Conservation (phyloP, 2,329 filamentous ascomycete genomes). For the Xylariomycetidae sp. region DNA sequence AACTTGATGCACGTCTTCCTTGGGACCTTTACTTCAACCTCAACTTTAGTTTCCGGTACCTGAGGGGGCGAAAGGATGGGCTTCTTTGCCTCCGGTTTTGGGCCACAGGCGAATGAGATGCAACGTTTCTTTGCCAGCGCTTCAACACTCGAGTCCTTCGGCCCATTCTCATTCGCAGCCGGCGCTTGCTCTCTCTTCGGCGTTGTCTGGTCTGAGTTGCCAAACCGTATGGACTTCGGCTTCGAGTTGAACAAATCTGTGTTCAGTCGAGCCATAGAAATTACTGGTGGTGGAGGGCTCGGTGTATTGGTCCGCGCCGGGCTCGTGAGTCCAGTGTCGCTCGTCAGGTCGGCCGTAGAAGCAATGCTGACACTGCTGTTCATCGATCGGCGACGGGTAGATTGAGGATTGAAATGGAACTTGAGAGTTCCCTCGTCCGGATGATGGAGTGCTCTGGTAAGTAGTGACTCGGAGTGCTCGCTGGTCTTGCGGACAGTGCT, state of each 20-base stretch:
- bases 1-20: constrained; percentile 68
- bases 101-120: constrained; percentile 85
- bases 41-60: constrained; percentile 22
- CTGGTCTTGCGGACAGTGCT: constrained; percentile 40
- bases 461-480: constrained; percentile 67
- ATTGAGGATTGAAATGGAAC: constrained; percentile 29
- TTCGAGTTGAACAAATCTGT: constrained; percentile 21
- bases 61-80: constrained; percentile 34
- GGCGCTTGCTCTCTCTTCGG: constrained; percentile 11
- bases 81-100: constrained; percentile 47
- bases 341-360: constrained; percentile 89
- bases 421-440: constrained; percentile 50
- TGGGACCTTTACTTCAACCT: constrained; percentile 32
- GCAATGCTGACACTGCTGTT: constrained; percentile 75
- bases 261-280: constrained; percentile 39
- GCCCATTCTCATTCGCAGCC: constrained; percentile 15
- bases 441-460: constrained; percentile 75
- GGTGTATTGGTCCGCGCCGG: constrained; percentile 82
- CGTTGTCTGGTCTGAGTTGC: constrained; percentile 18
- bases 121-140: constrained; percentile 72
- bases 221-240: constrained; percentile 21
- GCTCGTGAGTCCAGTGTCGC: constrained; percentile 85
- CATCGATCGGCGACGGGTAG: constrained; percentile 54
- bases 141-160: constrained; percentile 53
- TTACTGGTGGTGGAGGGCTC: constrained; percentile 72